Evolutionary conservation across 1,284 basidiomycete species (phyloP).

Genomic region (Waitea zeae): DNA sequence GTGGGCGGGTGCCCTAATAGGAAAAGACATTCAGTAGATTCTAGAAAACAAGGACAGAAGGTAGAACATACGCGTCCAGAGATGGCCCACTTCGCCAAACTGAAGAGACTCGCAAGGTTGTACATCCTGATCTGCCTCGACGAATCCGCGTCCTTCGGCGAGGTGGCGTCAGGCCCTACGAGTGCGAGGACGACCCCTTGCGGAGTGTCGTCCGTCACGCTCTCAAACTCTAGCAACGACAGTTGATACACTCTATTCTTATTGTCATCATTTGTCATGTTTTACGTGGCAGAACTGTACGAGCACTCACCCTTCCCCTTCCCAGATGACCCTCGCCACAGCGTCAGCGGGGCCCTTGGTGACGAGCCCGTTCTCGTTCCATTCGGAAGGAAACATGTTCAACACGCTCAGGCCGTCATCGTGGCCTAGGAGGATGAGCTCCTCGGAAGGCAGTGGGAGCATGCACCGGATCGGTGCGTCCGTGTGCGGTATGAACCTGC

Average conservation of each 20-base stretch:
- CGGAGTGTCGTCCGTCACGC: slow-evolving; percentile 35
- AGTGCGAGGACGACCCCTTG: slow-evolving; percentile 62
- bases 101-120: slow-evolving; percentile 53
- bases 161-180: slow-evolving; percentile 40
- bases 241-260: slow-evolving; percentile 52
- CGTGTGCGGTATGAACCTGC: slow-evolving; percentile 67
- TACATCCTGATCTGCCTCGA: slow-evolving; percentile 57
- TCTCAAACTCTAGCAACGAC: slow-evolving; percentile 51
- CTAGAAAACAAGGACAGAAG: slow-evolving; percentile 1
- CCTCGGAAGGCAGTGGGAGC: slow-evolving; percentile 45
- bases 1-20: slow-evolving; percentile 35
- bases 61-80: slow-evolving; percentile 31
- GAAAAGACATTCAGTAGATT: too few species aligned
- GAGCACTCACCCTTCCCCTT: slow-evolving; percentile 47
- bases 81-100: slow-evolving; percentile 54
- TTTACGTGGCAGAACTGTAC: too few species aligned
- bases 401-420: slow-evolving; percentile 62
- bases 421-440: slow-evolving; percentile 52
- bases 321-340: slow-evolving; percentile 46
- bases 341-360: slow-evolving; percentile 54
- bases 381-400: slow-evolving; percentile 58
- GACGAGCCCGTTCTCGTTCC: slow-evolving; percentile 27
- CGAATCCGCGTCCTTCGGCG: slow-evolving; percentile 30
- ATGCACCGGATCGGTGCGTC: slow-evolving; percentile 53
- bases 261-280: slow-evolving; percentile 7